phyloP scores from a whole-genome alignment of 2,329 filamentous ascomycete genomes.

The Aspergillus alliaceus region DNA sequence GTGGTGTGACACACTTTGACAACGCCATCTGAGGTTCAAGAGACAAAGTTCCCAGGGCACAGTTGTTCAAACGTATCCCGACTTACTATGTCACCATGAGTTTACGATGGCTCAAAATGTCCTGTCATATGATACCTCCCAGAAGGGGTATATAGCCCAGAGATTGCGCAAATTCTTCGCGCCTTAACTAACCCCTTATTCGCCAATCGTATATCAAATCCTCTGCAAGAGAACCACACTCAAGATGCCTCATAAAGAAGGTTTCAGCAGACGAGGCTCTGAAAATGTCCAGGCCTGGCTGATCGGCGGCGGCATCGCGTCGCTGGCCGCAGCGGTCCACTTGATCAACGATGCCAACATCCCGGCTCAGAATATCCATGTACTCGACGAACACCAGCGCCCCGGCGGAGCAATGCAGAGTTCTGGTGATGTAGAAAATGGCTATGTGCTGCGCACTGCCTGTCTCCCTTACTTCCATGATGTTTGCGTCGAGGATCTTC shows the following conservation, averaged over 20 bases:
- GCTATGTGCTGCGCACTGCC: constrained; percentile 36
- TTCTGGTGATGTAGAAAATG: constrained; percentile 27
- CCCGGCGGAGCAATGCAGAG: constrained; percentile 35
- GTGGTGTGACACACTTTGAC: too few relatives aligned
- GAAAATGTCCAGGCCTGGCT: constrained; percentile 30
- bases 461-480: constrained; percentile 37
- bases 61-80: not conserved
- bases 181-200: too few relatives aligned
- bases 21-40: too few relatives aligned
- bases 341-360: constrained; percentile 37
- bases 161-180: too few relatives aligned
- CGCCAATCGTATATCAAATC: too few relatives aligned
- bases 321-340: constrained; percentile 37
- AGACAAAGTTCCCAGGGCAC: not conserved
- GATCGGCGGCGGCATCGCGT: constrained; percentile 39
- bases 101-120: not conserved
- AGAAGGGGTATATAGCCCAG: not conserved
- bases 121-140: not conserved
- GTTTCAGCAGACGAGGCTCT: constrained; percentile 5
- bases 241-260: not conserved
- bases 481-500: constrained; percentile 35
- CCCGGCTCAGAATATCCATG: constrained; percentile 32
- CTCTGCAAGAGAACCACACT: too few relatives aligned
- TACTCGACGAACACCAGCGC: constrained; percentile 32
- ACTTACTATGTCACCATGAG: not conserved